phyloP scores from a whole-genome alignment of 805 yeast genomes.

The Pichia exigua region DNA sequence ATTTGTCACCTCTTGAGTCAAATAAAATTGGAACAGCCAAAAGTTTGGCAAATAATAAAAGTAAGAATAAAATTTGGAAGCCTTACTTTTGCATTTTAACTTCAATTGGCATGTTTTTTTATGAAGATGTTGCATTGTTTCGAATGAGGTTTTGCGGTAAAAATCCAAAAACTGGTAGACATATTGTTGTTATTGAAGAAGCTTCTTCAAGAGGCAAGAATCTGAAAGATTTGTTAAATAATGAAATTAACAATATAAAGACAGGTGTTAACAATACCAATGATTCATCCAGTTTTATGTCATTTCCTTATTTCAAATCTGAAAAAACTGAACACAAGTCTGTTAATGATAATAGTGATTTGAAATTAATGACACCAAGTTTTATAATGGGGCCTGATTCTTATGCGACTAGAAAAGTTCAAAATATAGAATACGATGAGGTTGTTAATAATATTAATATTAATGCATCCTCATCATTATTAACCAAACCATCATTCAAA shows the following conservation, averaged over 20 bases:
- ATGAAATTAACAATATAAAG: neutral
- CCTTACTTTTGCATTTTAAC: conserved; percentile 42
- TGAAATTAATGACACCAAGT: conserved; percentile 22
- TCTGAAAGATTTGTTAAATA: neutral
- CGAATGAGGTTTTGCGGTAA: conserved; percentile 22
- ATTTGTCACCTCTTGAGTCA: neutral
- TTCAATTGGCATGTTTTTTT: conserved; percentile 40
- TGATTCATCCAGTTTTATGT: neutral
- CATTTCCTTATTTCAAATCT: conserved; percentile 7
- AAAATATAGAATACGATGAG: conserved; percentile 20
- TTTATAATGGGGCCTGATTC: conserved; percentile 20
- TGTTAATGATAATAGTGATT: neutral
- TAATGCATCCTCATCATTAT: neutral
- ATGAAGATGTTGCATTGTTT: conserved; percentile 32
- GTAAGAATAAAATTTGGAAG: conserved; percentile 31
- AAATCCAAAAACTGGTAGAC: conserved; percentile 7
- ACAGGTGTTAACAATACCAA: neutral
- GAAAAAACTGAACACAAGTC: conserved; percentile 1
- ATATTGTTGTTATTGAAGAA: conserved; percentile 25
- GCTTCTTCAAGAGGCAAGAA: conserved; percentile 5
- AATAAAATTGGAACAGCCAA: neutral
- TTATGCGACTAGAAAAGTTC: conserved; percentile 24
- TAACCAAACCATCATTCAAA: neutral
- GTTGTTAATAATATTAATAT: conserved; percentile 9
- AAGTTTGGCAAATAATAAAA: neutral